Conservation (phyloP, 805 yeast genomes). For the Cyberlindnera suaveolens region DNA sequence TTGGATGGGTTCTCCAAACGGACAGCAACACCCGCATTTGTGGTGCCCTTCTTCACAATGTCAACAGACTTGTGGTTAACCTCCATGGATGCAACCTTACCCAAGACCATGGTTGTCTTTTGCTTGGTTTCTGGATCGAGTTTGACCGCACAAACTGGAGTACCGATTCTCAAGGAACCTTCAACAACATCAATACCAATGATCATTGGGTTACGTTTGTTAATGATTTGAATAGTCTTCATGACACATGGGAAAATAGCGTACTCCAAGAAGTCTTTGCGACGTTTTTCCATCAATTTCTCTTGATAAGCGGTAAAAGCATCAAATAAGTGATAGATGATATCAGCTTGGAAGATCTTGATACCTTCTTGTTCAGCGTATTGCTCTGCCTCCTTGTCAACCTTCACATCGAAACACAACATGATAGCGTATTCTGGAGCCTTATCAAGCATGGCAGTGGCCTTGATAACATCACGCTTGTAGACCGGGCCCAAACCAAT, state of each 20-base stretch:
- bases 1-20: slow-evolving; percentile 89
- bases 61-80: slow-evolving; percentile 86
- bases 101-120: slow-evolving; percentile 61
- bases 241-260: slow-evolving; percentile 95
- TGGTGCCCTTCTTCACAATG: slow-evolving; percentile 86
- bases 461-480: slow-evolving; percentile 98
- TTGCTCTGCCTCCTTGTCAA: slow-evolving; percentile 97
- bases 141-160: slow-evolving; percentile 94
- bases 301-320: slow-evolving; percentile 89
- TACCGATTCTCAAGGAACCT: slow-evolving; percentile 84
- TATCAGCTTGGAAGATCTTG: slow-evolving; percentile 90
- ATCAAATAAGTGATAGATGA: slow-evolving; percentile 95
- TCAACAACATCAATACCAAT: slow-evolving; percentile 97
- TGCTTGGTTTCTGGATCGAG: slow-evolving; percentile 80
- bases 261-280: slow-evolving; percentile 78
- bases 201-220: slow-evolving; percentile 98
- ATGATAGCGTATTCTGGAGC: slow-evolving; percentile 95
- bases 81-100: slow-evolving; percentile 89
- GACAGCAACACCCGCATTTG: slow-evolving; percentile 98
- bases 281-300: slow-evolving; percentile 80
- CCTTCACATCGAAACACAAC: slow-evolving; percentile 96
- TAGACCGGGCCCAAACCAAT: slow-evolving; percentile 97
- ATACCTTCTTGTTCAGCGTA: slow-evolving; percentile 92
- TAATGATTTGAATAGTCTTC: slow-evolving; percentile 91
- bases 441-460: slow-evolving; percentile 92